phyloP scores from a whole-genome alignment of 768 basidiomycete genomes.

The Agrocybe chaxingu region DNA sequence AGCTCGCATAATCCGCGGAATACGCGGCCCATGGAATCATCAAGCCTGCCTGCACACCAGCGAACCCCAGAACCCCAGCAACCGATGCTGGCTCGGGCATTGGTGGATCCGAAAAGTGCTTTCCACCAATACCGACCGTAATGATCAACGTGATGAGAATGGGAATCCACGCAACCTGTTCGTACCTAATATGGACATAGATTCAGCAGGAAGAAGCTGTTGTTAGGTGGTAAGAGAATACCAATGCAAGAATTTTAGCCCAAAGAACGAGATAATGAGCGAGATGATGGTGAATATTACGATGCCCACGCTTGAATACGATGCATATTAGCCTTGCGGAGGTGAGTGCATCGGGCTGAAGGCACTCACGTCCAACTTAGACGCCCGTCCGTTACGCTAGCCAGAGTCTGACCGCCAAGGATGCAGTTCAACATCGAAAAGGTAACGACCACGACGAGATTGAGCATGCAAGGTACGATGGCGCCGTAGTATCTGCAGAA shows the following conservation, averaged over 20 bases:
- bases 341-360: not conserved
- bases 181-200: slow-evolving; percentile 40
- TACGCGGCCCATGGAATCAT: slow-evolving; percentile 57
- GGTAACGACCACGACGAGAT: slow-evolving; percentile 51
- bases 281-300: slow-evolving; percentile 73
- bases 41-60: slow-evolving; percentile 65
- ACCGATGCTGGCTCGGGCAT: slow-evolving; percentile 51
- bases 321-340: not conserved
- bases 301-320: slow-evolving; percentile 61
- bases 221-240: slow-evolving; percentile 9
- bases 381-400: slow-evolving; percentile 23
- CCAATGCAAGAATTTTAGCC: slow-evolving; percentile 44
- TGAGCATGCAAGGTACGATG: slow-evolving; percentile 44
- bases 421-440: slow-evolving; percentile 63
- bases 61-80: slow-evolving; percentile 54
- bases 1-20: slow-evolving; percentile 71
- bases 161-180: slow-evolving; percentile 74
- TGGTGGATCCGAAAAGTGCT: slow-evolving; percentile 50
- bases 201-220: not conserved
- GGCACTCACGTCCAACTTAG: slow-evolving; percentile 29
- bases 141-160: slow-evolving; percentile 69
- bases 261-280: slow-evolving; percentile 60
- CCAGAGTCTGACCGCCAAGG: slow-evolving; percentile 46
- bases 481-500: slow-evolving; percentile 39
- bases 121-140: slow-evolving; percentile 64